Base-by-base conservation (phyloP, 148 eudicot species). In the Cornus kousa region DNA sequence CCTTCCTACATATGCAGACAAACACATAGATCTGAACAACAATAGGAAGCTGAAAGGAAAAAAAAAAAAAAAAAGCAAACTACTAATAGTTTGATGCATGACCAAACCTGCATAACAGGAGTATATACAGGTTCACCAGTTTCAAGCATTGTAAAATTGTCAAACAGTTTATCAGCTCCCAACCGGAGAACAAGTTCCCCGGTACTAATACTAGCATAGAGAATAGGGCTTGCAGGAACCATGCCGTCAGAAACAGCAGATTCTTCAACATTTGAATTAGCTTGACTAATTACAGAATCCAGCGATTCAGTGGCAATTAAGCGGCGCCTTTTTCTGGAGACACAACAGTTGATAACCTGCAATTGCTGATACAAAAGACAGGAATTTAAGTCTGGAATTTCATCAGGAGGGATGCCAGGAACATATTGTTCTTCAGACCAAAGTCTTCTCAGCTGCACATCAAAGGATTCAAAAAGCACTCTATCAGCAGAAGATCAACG, bases 261-360 rank as follows among this genome's bases (percentile, higher is more conserved):
- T 75, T 79, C 91, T 82, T 88, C 89, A 68, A 80, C 43, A 84
- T 86, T 86, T 81, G 87, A 81, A 70, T 74, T 85, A 57, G 89
- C 85, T 82, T 86, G 88, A 46, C 32, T 79, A 48, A 80, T 78
- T 75, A 89, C 78, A 75, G 87, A 86, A 43, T 93, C 97, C 79
- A 95, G 79, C 68, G 92, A 82, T 76, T 89, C 90, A 32, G 90
- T 72, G 68, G 94, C 93, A 69, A 87, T 74, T 73, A 79, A 84
- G 37, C 83, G 93, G 13, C 99, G 95, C 77, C 67, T 85, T 87
- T 93, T 95, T 75, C 99, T 86, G 75, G 99, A 95, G 84, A 95
- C 80, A 81, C 97, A 95, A 74, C 99, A 90, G 80, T 96, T 96
- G 66, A 96, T 96, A 81, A 96, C 94, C 81, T 96, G 98, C 90